phyloP scores from a whole-genome alignment of 352 stramenopile genomes.

The Pythium phragmiticola region DNA sequence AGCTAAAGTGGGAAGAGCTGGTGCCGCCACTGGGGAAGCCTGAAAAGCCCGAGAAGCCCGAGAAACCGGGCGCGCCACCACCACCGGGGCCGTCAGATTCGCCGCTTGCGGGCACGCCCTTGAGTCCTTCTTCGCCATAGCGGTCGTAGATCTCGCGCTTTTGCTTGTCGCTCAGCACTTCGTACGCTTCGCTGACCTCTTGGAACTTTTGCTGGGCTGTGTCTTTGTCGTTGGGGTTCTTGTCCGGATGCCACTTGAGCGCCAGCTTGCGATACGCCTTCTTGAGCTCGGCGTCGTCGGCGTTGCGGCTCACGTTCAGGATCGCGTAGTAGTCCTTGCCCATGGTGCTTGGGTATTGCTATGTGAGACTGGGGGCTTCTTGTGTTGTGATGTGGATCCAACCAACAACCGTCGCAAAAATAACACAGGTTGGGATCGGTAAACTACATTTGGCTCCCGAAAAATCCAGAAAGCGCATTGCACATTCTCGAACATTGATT shows the following conservation, averaged over 20 bases:
- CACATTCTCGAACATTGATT: constrained; percentile 6
- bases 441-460: constrained; percentile 4
- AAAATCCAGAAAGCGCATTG: constrained; percentile 26
- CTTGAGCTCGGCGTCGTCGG: constrained; percentile 81
- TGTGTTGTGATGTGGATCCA: background rate
- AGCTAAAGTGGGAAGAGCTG: constrained; percentile 47
- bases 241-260: constrained; percentile 92
- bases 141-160: constrained; percentile 93
- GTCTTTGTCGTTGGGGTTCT: constrained; percentile 89
- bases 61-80: constrained; percentile 51
- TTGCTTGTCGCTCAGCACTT: constrained; percentile 92
- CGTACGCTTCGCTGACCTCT: constrained; percentile 91
- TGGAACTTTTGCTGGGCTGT: constrained; percentile 90
- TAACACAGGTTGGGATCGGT: background rate
- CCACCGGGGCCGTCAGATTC: constrained; percentile 21
- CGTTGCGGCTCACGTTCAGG: constrained; percentile 62
- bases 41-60: constrained; percentile 58
- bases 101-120: constrained; percentile 40
- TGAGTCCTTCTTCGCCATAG: constrained; percentile 91
- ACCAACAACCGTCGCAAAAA: constrained; percentile 9
- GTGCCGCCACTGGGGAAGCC: constrained; percentile 18
- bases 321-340: constrained; percentile 87
- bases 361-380: background rate
- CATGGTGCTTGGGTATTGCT: constrained; percentile 35
- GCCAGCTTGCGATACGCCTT: constrained; percentile 88